Base-by-base conservation (phyloP, 495 filamentous ascomycete species). In the Collariella sp. region DNA sequence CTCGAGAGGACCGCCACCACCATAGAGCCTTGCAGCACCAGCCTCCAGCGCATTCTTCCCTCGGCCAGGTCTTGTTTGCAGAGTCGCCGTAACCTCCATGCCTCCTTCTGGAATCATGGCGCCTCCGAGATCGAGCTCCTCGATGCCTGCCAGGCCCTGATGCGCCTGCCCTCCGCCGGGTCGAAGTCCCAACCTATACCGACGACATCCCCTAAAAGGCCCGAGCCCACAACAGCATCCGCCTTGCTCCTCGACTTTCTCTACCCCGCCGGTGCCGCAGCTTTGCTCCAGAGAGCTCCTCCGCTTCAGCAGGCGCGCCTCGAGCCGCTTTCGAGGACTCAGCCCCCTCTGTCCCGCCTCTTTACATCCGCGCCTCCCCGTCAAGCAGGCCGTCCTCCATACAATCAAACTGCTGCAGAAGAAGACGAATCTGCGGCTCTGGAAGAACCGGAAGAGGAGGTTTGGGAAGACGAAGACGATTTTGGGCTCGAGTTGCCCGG, bases 1-100 rank as follows among this genome's bases (percentile, higher is more conserved):
- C 84, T 91, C 70, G 87, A 94, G 84, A 85, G 84, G 68, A 85
- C 84, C 50, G 81, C 82, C 54, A 79, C 80, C 74, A 86, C 81
- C 74, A 78, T 90, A 70, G 82, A 90, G 79, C 81, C 80, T 74
- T 86, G 84, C 77, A 60, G 79, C 67, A 66, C 26, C 56, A 81
- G 79, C 66, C 67, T 78, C 70, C 79, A 81, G 66, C 77, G 78
- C 71, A 75, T 86, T 60, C 70, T 88, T 58, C 84, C 80, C 61
- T 73, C 76, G 53, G 63, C 78, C 34, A 74, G 57, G 71, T 40
- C 73, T 72, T 56, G 67, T 75, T n/a, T 70, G 78, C 57, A 80
- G 75, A 79, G 71, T 59, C 73, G 76, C 59, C 80, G 80, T 44
- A 71, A 74, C 45, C 75, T 91, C 15, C 83, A 83, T 57, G 79